A percentile compares a stretch with the other conserved stretches of the same genome.
These are phyloP conservation scores for Backusella tuberculispora DNA, from an alignment of 192 early-diverging fungal species.

Conservation along the genomic window DNA sequence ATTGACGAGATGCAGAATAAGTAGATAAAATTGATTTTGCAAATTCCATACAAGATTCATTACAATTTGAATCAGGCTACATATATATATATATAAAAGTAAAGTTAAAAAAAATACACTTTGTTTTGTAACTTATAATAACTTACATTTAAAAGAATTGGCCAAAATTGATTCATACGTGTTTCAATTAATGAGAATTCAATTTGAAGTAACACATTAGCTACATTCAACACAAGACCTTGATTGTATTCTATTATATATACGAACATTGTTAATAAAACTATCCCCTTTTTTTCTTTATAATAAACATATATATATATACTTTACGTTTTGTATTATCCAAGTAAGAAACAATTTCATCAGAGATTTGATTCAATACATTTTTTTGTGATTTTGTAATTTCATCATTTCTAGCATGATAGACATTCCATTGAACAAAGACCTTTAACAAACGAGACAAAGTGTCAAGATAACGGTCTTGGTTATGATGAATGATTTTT, in stretches of 20 bases:
- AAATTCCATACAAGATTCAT: conserved; percentile 18
- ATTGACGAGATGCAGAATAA: conserved; percentile 37
- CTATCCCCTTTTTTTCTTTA: not conserved
- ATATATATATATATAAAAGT: not conserved
- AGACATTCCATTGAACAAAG: conserved; percentile 29
- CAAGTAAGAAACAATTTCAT: conserved; percentile 19
- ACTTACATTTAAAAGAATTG: conserved; percentile 32
- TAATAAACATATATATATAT: not conserved
- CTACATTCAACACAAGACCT: conserved; percentile 14
- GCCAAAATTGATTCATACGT: conserved; percentile 33
- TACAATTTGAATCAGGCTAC: conserved; percentile 22
- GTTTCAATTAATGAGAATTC: conserved; percentile 37
- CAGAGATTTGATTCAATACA: conserved; percentile 5
- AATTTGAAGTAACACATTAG: conserved; percentile 28
- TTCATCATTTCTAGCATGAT: conserved; percentile 28
- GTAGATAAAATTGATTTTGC: conserved; percentile 24
- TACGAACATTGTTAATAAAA: not conserved
- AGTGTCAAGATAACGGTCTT: conserved; percentile 8
- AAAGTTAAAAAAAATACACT: not conserved
- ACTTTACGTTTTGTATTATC: not conserved
- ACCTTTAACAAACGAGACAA: conserved; percentile 21
- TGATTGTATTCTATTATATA: conserved; percentile 24
- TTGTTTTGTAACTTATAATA: not conserved
- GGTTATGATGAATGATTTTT: conserved; percentile 8
- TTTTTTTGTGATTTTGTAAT: conserved; percentile 27